Evolutionary conservation across 108 stramenopile species (phyloP), one percentile per base, ranked within the genome.

Genomic region (Pseudonitzschia multistriata): DNA sequence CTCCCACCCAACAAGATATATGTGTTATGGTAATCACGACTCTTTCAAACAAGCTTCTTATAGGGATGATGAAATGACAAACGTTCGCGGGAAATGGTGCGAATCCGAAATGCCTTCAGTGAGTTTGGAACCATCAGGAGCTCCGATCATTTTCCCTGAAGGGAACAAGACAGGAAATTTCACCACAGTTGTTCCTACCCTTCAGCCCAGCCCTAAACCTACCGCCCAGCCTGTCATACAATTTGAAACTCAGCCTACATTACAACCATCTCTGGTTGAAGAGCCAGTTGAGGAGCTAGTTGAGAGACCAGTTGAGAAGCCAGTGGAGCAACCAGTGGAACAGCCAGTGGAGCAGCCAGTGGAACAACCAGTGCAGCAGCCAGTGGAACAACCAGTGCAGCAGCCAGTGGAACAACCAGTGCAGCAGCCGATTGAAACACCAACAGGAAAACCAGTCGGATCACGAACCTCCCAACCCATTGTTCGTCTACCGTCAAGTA

Each of bases 41-140:
- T 35, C 33, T 10, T 45, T 47, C 34, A 64, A 64, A 29, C 27
- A 40, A 45, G 5, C 42, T n/a, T 39, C 33, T 24, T n/a, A 14
- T 30, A 5, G 13, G 27, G 63, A n/a, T 11, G 42, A 47, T 45
- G 63, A 64, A 24, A 70, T 70, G 75, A 34, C 33, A 0, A 62
- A 63, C 19, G 49, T 52, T 39, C 59, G 64, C 25, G 67, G 62
- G 39, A 76, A 76, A 35, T 76, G 62, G 49, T 76, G 75, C 25
- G 50, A 76, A 33, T 76, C 75, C 29, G 62, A 64, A 53, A 76
- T 76, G 75, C 75, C 75, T 30, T 70, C 75, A 29, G 69, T 70
- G n/a, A 69, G 67, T 34, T 62, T 70, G 40, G 75, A 76, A 42
- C 75, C 75, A 22, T 57, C 75, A 3, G 75, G 64, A 35, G 30